phyloP scores from a whole-genome alignment of 2,329 filamentous ascomycete species.

The Aureobasidium pullulans region DNA sequence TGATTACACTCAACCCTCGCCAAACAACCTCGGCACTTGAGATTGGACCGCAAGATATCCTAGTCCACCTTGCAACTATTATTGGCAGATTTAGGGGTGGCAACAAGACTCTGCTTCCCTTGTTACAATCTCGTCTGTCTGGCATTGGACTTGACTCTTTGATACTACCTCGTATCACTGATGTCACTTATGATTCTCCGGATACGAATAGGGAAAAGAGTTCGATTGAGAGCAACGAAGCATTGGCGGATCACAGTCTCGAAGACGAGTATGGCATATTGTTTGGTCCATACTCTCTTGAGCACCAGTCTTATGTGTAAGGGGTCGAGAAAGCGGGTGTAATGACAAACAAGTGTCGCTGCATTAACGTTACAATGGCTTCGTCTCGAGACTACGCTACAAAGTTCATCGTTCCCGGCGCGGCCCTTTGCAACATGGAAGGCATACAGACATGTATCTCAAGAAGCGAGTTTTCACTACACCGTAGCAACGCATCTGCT shows the following conservation, averaged over 20 bases:
- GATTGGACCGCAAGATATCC: background rate
- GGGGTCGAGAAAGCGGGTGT: too few species aligned
- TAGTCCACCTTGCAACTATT: background rate
- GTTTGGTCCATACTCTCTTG: too few species aligned
- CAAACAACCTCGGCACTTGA: background rate
- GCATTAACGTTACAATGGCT: too few species aligned
- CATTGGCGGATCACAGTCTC: background rate
- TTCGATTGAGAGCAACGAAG: slow-evolving; percentile 4
- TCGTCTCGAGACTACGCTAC: too few species aligned
- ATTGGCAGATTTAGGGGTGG: slow-evolving; percentile 2
- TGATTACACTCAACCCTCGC: background rate
- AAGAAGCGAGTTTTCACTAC: too few species aligned
- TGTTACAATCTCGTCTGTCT: slow-evolving; percentile 1
- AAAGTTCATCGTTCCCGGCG: too few species aligned
- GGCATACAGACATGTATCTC: too few species aligned
- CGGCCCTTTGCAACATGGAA: too few species aligned
- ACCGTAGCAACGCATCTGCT: too few species aligned
- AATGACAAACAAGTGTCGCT: too few species aligned
- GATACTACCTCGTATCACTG: background rate
- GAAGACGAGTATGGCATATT: too few species aligned
- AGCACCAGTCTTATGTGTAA: too few species aligned
- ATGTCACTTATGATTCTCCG: slow-evolving; percentile 6
- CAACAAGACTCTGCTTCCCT: background rate
- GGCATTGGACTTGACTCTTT: background rate
- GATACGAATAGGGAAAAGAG: background rate